Evolutionary conservation across 2,329 filamentous ascomycete species (phyloP).

Genomic region (Diatrype stigma): DNA sequence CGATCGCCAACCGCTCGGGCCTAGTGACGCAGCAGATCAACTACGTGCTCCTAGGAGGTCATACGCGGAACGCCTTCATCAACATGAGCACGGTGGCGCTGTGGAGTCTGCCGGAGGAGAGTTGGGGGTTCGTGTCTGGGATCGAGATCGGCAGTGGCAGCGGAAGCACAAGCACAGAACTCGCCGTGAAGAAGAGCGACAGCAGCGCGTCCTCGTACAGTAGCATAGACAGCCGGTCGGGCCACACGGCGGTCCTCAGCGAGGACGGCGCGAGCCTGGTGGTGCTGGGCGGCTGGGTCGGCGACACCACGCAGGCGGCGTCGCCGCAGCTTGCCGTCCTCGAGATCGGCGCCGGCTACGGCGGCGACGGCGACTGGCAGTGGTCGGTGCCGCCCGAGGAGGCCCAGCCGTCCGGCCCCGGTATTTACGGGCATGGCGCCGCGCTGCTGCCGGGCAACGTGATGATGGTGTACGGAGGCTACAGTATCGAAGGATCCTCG

Average conservation of each 20-base stretch:
- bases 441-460: slow-evolving; percentile 61
- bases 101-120: slow-evolving; percentile 80
- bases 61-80: slow-evolving; percentile 78
- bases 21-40: slow-evolving; percentile 68
- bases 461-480: slow-evolving; percentile 64
- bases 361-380: slow-evolving; percentile 64
- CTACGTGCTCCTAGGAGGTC: slow-evolving; percentile 80
- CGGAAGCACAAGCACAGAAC: slow-evolving; percentile 45
- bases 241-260: slow-evolving; percentile 79
- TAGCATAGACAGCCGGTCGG: slow-evolving; percentile 74
- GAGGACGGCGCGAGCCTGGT: slow-evolving; percentile 75
- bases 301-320: slow-evolving; percentile 70
- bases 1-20: slow-evolving; percentile 63
- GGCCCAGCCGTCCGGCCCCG: slow-evolving; percentile 39
- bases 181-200: slow-evolving; percentile 50
- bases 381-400: slow-evolving; percentile 62
- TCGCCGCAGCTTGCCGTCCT: slow-evolving; percentile 77
- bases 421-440: slow-evolving; percentile 61
- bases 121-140: slow-evolving; percentile 71
- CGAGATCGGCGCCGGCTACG: slow-evolving; percentile 70
- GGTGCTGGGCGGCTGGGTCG: slow-evolving; percentile 89
- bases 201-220: no score
- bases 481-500: slow-evolving; percentile 40
- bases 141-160: slow-evolving; percentile 42
- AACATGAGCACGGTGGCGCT: slow-evolving; percentile 91